Evolutionary conservation across 2,329 filamentous ascomycete species (phyloP), one percentile per base, ranked within the genome.

Genomic region (Lachnellula arida): DNA sequence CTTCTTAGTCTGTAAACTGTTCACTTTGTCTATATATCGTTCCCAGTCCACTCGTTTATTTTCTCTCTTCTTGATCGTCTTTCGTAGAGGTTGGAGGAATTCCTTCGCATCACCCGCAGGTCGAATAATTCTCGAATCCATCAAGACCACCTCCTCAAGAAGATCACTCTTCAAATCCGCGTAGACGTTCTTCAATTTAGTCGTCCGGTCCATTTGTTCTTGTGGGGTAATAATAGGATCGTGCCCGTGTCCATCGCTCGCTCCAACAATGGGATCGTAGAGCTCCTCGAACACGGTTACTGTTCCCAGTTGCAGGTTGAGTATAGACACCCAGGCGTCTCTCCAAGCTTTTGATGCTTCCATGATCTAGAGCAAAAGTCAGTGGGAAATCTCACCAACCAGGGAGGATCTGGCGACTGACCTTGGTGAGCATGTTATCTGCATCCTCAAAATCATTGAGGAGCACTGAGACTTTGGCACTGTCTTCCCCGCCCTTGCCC

Each of bases 21-120:
- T 86, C 37, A 86, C 84, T 59, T 85, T 84, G 63, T 85, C 82
- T 70, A 89, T 85, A 63, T 86, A 86, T 63, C 88, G 83, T 72
- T 96, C 91, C 67, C 85, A 94, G 69, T 95, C 91, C 57, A 92
- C 70, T 52, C 90, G 86, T 73, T 85, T 89, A 65, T 92, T 88
- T 68, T 94, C 89, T 47, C 91, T 78, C 71, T 90, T 91, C 74
- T 93, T 94, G 67, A 95, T 89, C 1, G 85, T 86, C 74, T 91
- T 94, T 67, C 88, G 86, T 69, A 94, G 78, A 2, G 87, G 85
- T 61, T 85, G 82, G 57, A 93, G 78, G 53, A 75, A 81, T 51
- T 86, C 82, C 65, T 84, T 87, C 7, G 87, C 87, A 51, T 87
- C 81, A 55, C 81, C 82, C 4, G 86, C 87, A 0, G 89, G 88